Conservation (phyloP, 805 yeast species). For the Jamesozyma jinghongensis region DNA sequence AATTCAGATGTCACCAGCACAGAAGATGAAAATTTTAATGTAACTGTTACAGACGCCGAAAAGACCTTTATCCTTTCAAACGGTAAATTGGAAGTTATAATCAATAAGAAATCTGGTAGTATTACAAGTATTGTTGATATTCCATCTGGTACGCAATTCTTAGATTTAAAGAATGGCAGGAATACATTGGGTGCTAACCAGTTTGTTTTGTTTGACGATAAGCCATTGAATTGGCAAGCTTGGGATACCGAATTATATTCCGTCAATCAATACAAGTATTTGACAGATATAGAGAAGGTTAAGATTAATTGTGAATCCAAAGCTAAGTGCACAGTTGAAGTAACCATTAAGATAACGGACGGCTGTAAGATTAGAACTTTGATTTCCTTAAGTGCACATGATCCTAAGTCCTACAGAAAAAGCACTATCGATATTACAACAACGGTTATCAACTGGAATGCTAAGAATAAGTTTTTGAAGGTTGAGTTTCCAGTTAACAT, state of each 20-base stretch:
- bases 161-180: conserved; percentile 47
- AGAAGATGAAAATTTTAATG: not conserved
- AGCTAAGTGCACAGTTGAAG: conserved; percentile 52
- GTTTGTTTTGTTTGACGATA: conserved; percentile 74
- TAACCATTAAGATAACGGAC: conserved; percentile 50
- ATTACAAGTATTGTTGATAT: conserved; percentile 58
- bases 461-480: conserved; percentile 77
- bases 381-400: conserved; percentile 46
- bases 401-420: conserved; percentile 35
- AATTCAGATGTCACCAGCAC: not conserved
- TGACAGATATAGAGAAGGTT: conserved; percentile 29
- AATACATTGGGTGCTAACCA: conserved; percentile 69
- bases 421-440: conserved; percentile 45
- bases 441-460: conserved; percentile 72
- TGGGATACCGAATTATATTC: conserved; percentile 97
- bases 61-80: conserved; percentile 48
- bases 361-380: conserved; percentile 53
- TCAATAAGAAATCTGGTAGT: conserved; percentile 48
- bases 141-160: conserved; percentile 49
- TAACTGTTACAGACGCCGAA: conserved; percentile 21
- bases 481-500: conserved; percentile 91
- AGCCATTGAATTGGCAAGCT: conserved; percentile 86
- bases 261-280: conserved; percentile 55
- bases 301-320: conserved; percentile 36
- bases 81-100: conserved; percentile 46